A percentile compares a stretch with the other conserved stretches of the same genome.
Evolutionary conservation across 2,329 filamentous ascomycete species (phyloP).

Genomic region (Botrytis paeoniae): DNA sequence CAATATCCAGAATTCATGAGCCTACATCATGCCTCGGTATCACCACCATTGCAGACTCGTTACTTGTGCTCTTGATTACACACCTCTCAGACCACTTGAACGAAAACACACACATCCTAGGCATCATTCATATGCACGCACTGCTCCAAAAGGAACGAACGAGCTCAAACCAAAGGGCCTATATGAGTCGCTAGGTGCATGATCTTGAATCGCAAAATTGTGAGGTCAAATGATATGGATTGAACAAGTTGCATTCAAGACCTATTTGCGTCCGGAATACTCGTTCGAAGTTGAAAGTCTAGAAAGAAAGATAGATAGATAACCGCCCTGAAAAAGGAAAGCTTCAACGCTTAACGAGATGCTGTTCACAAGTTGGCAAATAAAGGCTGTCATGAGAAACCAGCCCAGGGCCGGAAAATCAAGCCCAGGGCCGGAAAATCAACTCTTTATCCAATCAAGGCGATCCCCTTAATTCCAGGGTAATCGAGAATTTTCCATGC

Average conservation of each 20-base stretch:
- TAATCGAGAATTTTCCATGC: neutral
- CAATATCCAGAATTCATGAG: neutral
- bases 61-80: neutral
- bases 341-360: neutral
- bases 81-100: neutral
- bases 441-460: neutral
- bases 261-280: neutral
- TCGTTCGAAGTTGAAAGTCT: neutral
- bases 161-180: fast-evolving
- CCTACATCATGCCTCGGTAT: neutral
- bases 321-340: neutral
- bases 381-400: neutral
- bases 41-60: neutral
- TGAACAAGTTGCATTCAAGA: neutral
- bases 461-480: neutral
- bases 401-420: neutral
- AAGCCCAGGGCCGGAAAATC: neutral
- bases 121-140: neutral
- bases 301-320: too few species aligned
- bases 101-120: neutral
- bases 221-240: too few species aligned
- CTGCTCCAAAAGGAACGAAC: neutral
- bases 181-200: neutral
- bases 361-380: neutral
- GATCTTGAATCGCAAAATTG: neutral